Conservation (phyloP, 2,329 filamentous ascomycete species). For the Apiospora aurea region DNA sequence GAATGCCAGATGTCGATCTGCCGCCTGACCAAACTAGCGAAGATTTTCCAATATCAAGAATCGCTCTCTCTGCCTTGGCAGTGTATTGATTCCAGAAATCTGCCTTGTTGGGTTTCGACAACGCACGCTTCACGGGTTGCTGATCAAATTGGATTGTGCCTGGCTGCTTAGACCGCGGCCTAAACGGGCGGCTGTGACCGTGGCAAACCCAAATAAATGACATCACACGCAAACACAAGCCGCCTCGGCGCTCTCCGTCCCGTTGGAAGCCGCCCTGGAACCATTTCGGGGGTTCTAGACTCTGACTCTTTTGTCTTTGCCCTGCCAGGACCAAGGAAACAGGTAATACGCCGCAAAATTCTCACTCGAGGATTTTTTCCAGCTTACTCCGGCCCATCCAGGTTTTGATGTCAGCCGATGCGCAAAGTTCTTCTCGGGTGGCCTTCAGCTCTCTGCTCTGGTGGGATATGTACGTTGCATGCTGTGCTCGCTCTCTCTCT, state of each 20-base stretch:
- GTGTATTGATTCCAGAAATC: neutral
- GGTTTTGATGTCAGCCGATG: conserved; percentile 14
- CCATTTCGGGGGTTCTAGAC: neutral
- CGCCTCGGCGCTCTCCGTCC: conserved; percentile 18
- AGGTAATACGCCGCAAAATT: neutral
- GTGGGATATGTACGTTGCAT: neutral
- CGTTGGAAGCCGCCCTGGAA: conserved; percentile 14
- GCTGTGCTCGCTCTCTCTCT: no score
- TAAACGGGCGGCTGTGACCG: neutral
- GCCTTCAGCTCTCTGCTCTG: neutral
- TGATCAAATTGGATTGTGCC: neutral
- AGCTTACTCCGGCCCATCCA: neutral
- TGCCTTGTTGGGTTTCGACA: neutral
- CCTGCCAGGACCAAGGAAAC: neutral
- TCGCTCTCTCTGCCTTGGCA: conserved; percentile 13
- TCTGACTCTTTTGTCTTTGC: neutral
- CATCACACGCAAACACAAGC: conserved; percentile 8
- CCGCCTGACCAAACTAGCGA: conserved; percentile 15
- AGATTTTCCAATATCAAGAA: neutral
- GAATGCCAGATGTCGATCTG: conserved; percentile 19
- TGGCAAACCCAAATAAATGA: conserved; percentile 10
- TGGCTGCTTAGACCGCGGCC: neutral
- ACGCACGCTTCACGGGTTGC: neutral
- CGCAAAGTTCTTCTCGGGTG: neutral
- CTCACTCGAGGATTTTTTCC: neutral